phyloP scores from a whole-genome alignment of 2,329 filamentous ascomycete species.

The Colletotrichum phormii region DNA sequence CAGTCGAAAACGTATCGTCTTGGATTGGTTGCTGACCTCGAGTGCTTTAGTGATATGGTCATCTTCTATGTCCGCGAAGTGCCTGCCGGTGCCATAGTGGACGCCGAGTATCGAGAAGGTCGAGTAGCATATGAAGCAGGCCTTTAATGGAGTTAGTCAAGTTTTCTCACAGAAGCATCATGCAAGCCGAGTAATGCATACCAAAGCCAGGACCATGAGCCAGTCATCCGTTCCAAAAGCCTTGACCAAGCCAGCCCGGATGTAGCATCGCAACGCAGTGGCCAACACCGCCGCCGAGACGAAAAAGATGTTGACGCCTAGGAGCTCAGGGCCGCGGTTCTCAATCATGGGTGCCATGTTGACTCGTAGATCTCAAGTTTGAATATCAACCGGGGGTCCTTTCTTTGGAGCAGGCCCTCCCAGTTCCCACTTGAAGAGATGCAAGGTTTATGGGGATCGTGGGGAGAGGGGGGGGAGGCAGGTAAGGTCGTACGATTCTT shows the following conservation, averaged over 20 bases:
- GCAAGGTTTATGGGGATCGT: background rate
- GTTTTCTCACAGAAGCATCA: background rate
- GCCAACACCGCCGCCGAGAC: slow-evolving; percentile 43
- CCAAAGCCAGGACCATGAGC: slow-evolving; percentile 51
- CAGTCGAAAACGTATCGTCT: background rate
- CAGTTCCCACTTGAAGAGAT: slow-evolving; percentile 13
- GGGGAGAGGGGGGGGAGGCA: background rate
- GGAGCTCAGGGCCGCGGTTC: slow-evolving; percentile 49
- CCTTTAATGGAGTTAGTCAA: slow-evolving; percentile 36
- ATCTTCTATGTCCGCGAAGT: slow-evolving; percentile 45
- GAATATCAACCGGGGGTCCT: slow-evolving; percentile 8
- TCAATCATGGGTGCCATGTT: slow-evolving; percentile 30
- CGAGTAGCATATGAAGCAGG: slow-evolving; percentile 50
- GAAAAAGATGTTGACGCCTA: slow-evolving; percentile 47
- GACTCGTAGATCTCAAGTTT: background rate
- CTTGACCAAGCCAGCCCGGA: slow-evolving; percentile 48
- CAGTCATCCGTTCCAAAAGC: slow-evolving; percentile 54
- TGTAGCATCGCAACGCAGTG: slow-evolving; percentile 47
- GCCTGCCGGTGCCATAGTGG: slow-evolving; percentile 54
- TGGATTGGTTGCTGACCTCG: slow-evolving; percentile 43
- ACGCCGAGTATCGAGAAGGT: slow-evolving; percentile 50
- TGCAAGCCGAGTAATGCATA: slow-evolving; percentile 35
- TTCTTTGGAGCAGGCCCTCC: slow-evolving; percentile 14
- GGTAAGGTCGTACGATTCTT: background rate
- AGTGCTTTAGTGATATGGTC: slow-evolving; percentile 46